Evolutionary conservation across 352 stramenopile species (phyloP).

Genomic region (Phytophthora cryptogea): DNA sequence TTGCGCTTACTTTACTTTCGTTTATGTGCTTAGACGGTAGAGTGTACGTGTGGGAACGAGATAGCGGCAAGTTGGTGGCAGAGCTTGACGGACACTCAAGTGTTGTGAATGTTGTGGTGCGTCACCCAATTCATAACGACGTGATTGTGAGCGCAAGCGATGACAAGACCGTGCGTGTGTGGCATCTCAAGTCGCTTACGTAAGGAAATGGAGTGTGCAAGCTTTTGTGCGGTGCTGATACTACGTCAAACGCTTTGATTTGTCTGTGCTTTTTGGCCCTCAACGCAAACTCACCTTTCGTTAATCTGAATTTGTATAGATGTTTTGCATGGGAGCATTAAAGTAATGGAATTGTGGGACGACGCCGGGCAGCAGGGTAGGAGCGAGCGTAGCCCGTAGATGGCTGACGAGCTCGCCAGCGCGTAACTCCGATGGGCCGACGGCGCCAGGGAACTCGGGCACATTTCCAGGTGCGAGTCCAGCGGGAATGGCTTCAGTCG

Average conservation of each 20-base stretch:
- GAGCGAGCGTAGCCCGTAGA: no score
- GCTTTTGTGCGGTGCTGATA: conserved; percentile 3
- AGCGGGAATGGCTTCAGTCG: no score
- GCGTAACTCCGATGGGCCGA: no score
- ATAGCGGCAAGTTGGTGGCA: conserved; percentile 46
- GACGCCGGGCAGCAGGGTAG: no score
- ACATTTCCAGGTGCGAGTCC: no score
- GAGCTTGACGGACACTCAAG: conserved; percentile 61
- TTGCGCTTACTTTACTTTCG: neutral
- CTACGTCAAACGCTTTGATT: conserved; percentile 1
- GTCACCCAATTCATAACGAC: conserved; percentile 52
- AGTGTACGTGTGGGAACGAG: conserved; percentile 63
- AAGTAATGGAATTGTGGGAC: no score
- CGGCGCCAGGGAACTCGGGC: no score
- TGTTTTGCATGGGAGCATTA: no score
- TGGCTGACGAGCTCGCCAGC: no score
- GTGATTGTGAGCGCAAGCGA: conserved; percentile 75
- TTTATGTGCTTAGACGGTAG: conserved; percentile 48
- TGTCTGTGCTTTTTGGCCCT: no score
- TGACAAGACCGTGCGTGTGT: conserved; percentile 70
- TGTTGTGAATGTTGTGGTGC: conserved; percentile 70
- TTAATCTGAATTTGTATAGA: no score
- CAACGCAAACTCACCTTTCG: no score
- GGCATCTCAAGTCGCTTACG: conserved; percentile 35
- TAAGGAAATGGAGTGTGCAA: conserved; percentile 15